These are phyloP conservation scores for Verticillium dahliae DNA, from an alignment of 2,329 filamentous ascomycete species.

Conservation along the genomic window DNA sequence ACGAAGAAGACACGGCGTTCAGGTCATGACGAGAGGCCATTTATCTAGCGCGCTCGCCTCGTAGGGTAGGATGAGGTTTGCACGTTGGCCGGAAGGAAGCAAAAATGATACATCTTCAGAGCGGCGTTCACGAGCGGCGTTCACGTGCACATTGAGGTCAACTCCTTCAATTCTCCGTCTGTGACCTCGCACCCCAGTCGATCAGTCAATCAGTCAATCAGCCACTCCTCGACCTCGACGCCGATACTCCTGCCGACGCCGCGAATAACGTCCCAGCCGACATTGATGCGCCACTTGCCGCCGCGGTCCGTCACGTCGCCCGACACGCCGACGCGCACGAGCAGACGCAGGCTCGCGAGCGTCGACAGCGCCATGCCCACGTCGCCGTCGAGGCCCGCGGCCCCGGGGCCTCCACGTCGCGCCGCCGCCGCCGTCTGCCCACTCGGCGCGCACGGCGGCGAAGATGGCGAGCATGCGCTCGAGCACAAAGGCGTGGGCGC, in stretches of 20 bases:
- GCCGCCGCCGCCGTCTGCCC: constrained; percentile 24
- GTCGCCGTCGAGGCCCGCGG: constrained; percentile 42
- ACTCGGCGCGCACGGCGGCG: constrained; percentile 55
- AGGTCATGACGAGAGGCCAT: not conserved
- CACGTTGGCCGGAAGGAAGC: not conserved
- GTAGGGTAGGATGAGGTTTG: not conserved
- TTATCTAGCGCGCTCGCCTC: not conserved
- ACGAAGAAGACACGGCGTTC: not conserved
- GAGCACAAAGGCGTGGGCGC: constrained; percentile 69
- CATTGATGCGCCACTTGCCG: constrained; percentile 71
- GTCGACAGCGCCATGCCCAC: constrained; percentile 64
- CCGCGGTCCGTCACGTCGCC: constrained; percentile 62
- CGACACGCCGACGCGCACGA: constrained; percentile 58
- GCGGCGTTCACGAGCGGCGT: not conserved
- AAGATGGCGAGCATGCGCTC: constrained; percentile 77
- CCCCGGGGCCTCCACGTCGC: constrained; percentile 23
- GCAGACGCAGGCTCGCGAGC: constrained; percentile 60
- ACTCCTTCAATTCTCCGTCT: no score
- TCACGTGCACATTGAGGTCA: no score
- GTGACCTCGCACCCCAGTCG: no score
- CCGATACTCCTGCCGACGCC: constrained; percentile 66
- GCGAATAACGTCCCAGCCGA: constrained; percentile 70
- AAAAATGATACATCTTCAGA: not conserved
- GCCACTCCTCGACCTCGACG: constrained; percentile 73
- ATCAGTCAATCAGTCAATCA: constrained; percentile 48